phyloP scores from a whole-genome alignment of 345 rosid species.

The Boechera stricta region DNA sequence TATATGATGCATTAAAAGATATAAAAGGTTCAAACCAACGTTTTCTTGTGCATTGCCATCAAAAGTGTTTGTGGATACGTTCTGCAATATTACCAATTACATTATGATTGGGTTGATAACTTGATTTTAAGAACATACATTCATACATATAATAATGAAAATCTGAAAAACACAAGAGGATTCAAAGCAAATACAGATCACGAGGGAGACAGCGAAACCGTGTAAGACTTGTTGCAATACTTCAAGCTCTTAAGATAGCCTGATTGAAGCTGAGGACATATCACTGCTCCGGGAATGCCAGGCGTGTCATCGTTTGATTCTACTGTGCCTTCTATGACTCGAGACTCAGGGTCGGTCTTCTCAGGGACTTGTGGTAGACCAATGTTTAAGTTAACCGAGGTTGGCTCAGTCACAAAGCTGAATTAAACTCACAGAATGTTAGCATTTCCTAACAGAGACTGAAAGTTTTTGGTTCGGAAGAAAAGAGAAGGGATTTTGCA shows the following conservation, averaged over 20 bases:
- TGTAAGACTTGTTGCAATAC: slow-evolving; percentile 62
- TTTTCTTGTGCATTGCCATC: neutral
- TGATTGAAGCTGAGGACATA: slow-evolving; percentile 56
- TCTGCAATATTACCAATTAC: slow-evolving; percentile 18
- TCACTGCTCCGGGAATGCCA: slow-evolving; percentile 56
- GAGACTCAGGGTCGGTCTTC: slow-evolving; percentile 46
- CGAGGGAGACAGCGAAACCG: slow-evolving; percentile 61
- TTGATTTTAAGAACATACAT: neutral
- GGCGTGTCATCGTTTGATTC: slow-evolving; percentile 40
- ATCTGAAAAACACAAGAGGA: slow-evolving; percentile 11
- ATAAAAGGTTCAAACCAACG: neutral
- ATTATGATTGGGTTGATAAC: slow-evolving; percentile 4
- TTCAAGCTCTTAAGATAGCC: slow-evolving; percentile 77
- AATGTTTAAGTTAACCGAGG: slow-evolving; percentile 74
- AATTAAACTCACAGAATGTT: slow-evolving; percentile 21
- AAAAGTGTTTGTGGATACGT: neutral
- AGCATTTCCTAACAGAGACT: slow-evolving; percentile 15
- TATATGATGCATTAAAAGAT: neutral
- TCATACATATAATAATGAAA: slow-evolving; percentile 19
- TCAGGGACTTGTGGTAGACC: slow-evolving; percentile 52
- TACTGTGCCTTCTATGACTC: slow-evolving; percentile 33
- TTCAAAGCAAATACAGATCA: slow-evolving; percentile 44
- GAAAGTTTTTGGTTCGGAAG: slow-evolving; percentile 7
- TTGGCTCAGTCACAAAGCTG: slow-evolving; percentile 78
- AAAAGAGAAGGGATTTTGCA: slow-evolving; percentile 7